Evolutionary conservation across 805 yeast species (phyloP), one percentile per base, ranked within the genome.

Genomic region (Yarrowia osloensis): DNA sequence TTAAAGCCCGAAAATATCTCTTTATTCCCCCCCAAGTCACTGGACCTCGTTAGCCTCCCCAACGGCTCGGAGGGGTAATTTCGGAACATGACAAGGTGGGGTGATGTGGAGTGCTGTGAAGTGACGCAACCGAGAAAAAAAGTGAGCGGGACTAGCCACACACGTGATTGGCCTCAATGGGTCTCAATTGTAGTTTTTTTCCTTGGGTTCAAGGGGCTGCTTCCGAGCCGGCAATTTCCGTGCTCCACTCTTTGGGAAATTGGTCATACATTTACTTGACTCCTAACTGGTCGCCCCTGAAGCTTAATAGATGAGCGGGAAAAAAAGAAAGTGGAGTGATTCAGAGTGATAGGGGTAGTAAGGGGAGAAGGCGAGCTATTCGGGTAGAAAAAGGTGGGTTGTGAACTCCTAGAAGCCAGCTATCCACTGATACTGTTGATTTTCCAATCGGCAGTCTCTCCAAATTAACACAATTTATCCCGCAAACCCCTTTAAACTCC

Each of bases 1-100:
- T n/a, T n/a, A 15, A 2, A 6, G 19, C n/a, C 12, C 33, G 21
- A 13, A 19, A 31, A 24, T 47, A 28, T 26, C 6, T 29, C 29
- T 17, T 29, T 29, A 13, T 49, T 33, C 26, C 15, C 28, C 4
- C 4, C 2, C 22, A 40, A 33, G 62, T 55, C 62, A 55, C 35
- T 55, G 26, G 62, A 55, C 62, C 62, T 37, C 62, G 62, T 37
- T 55, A 26, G 47, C 35, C 62, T 55, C 62, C 62, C 46, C 62
- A 55, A 55, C 62, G 62, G 62, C 46, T 39, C 26, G 17, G 62
- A 55, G 62, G 62, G 62, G 62, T 37, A 55, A 19, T 37, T 28
- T 47, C 52, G 54, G 33, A 46, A 26, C 50, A 24, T 15, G 22
- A 17, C 8, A 21, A 17, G 61, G 44, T 19, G 55, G 39, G 39